phyloP scores from a whole-genome alignment of 129 eudicot species.

The Dittrichia graveolens region DNA sequence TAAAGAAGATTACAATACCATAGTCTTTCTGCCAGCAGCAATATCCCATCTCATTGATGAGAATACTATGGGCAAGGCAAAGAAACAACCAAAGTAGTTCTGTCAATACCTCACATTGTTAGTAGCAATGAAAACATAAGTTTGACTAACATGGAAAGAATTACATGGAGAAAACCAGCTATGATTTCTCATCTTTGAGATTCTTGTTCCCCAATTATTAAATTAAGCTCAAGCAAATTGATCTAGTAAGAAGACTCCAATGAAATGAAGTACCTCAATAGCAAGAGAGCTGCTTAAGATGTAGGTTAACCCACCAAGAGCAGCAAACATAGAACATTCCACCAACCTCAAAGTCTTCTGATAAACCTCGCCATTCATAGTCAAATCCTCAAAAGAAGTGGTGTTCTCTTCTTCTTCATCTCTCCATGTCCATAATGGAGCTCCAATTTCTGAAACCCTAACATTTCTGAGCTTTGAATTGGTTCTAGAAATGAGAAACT shows the following conservation, averaged over 20 bases:
- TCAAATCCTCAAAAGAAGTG: slow-evolving; percentile 48
- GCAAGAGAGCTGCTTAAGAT: slow-evolving; percentile 90
- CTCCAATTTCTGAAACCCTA: slow-evolving; percentile 39
- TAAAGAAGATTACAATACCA: slow-evolving; percentile 43
- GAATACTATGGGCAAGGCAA: slow-evolving; percentile 89
- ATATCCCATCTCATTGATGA: slow-evolving; percentile 91
- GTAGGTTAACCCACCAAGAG: slow-evolving; percentile 81
- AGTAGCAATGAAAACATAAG: neutral
- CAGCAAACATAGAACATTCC: slow-evolving; percentile 95
- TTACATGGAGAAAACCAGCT: slow-evolving; percentile 12
- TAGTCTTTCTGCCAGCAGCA: slow-evolving; percentile 84
- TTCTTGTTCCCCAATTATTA: neutral
- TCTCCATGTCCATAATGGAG: slow-evolving; percentile 39
- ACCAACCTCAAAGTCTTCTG: slow-evolving; percentile 85
- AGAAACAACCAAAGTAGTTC: slow-evolving; percentile 95
- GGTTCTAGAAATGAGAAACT: slow-evolving; percentile 24
- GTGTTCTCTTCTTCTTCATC: slow-evolving; percentile 32
- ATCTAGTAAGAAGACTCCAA: neutral
- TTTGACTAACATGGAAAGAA: neutral
- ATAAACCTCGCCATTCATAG: slow-evolving; percentile 63
- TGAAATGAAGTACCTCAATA: slow-evolving; percentile 61
- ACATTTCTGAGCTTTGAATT: slow-evolving; percentile 15
- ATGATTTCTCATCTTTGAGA: neutral
- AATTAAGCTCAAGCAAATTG: neutral
- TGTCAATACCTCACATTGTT: slow-evolving; percentile 34